Percentiles rank a stretch among this genome's conserved stretches.
These are phyloP conservation scores for Darksidea phi DNA, from an alignment of 495 filamentous ascomycete species.

Conservation along the genomic window DNA sequence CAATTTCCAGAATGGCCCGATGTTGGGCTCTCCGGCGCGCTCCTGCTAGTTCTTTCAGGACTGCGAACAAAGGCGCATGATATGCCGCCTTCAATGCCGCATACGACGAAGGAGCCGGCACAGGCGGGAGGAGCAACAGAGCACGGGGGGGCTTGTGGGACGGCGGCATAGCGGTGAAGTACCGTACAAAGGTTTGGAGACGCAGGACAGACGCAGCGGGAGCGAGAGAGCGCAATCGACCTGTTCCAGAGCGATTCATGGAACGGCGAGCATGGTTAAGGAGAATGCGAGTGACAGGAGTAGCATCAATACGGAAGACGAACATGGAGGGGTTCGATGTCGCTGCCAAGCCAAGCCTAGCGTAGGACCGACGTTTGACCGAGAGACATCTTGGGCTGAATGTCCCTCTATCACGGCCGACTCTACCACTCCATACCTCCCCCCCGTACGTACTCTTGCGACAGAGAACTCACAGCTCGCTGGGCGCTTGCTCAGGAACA, in stretches of 20 bases:
- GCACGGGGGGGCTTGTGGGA: constrained; percentile 8
- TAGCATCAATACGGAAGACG: background rate
- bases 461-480: too few relatives aligned
- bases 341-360: too few relatives aligned
- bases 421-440: too few relatives aligned
- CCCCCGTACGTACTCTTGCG: too few relatives aligned
- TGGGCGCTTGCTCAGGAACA: too few relatives aligned
- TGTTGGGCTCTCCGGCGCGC: constrained; percentile 36
- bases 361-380: too few relatives aligned
- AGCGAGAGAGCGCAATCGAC: constrained; percentile 1
- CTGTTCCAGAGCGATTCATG: background rate
- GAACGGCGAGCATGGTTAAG: background rate
- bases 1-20: constrained; percentile 51
- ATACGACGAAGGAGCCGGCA: constrained; percentile 50
- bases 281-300: background rate
- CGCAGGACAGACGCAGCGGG: background rate
- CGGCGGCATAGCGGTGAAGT: constrained; percentile 25
- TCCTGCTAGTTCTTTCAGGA: constrained; percentile 45
- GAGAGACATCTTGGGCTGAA: too few relatives aligned
- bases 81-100: constrained; percentile 57
- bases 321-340: background rate
- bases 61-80: constrained; percentile 53
- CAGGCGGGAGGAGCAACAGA: constrained; percentile 59
- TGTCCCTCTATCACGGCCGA: too few relatives aligned
- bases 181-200: constrained; percentile 7